Evolutionary conservation across 768 basidiomycete genomes (phyloP).

Genomic region (Lactarius sp.): DNA sequence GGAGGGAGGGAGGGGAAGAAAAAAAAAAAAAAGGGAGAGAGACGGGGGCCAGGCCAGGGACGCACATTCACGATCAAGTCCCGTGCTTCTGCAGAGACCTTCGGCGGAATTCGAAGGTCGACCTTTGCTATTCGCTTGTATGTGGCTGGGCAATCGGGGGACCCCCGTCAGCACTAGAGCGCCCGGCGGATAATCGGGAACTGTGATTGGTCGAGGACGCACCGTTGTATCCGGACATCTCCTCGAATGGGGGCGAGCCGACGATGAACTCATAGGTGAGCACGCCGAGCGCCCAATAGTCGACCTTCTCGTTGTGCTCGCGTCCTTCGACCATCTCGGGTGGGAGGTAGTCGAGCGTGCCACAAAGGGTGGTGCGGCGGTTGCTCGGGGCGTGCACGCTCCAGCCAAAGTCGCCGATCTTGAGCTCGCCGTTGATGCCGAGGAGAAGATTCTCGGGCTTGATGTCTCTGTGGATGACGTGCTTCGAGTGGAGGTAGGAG

Average conservation of each 20-base stretch:
- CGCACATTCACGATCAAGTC: slow-evolving; percentile 43
- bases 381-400: slow-evolving; percentile 94
- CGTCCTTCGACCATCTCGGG: slow-evolving; percentile 97
- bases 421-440: slow-evolving; percentile 92
- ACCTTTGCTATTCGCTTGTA: slow-evolving; percentile 86
- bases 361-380: slow-evolving; percentile 85
- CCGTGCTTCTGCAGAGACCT: slow-evolving; percentile 41
- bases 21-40: background rate
- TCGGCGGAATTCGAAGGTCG: slow-evolving; percentile 53
- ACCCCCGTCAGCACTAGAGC: slow-evolving; percentile 18
- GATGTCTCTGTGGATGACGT: slow-evolving; percentile 98
- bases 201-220: slow-evolving; percentile 27
- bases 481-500: slow-evolving; percentile 86
- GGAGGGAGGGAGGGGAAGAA: too few species aligned
- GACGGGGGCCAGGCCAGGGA: background rate
- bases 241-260: slow-evolving; percentile 85
- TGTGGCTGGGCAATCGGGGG: slow-evolving; percentile 52
- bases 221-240: slow-evolving; percentile 73
- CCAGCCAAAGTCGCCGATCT: slow-evolving; percentile 99
- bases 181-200: background rate
- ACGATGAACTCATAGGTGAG: slow-evolving; percentile 91
- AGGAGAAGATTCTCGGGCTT: slow-evolving; percentile 97
- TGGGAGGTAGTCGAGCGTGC: slow-evolving; percentile 93
- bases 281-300: slow-evolving; percentile 97
- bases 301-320: slow-evolving; percentile 87